phyloP scores from a whole-genome alignment of 1,284 basidiomycete species.

The Melampsora americana region DNA sequence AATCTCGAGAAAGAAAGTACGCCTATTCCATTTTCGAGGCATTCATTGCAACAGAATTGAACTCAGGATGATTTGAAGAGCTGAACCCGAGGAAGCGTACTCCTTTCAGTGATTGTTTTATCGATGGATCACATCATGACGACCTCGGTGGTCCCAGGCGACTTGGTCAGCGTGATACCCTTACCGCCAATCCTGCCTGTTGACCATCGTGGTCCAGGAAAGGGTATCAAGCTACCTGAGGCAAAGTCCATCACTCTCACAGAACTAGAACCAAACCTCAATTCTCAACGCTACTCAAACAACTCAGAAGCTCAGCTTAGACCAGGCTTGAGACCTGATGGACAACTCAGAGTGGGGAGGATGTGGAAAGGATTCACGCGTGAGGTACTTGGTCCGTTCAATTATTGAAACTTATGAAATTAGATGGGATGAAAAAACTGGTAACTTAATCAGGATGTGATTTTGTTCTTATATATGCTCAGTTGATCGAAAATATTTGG shows the following conservation, averaged over 20 bases:
- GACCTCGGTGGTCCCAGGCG: neutral
- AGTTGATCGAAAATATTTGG: conserved; percentile 39
- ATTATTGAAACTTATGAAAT: neutral
- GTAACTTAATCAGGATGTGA: neutral
- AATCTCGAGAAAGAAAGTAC: conserved; percentile 5
- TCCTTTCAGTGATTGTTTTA: conserved; percentile 6
- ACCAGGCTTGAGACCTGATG: neutral
- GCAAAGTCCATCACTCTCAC: conserved; percentile 9
- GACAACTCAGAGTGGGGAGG: neutral
- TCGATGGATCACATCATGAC: conserved; percentile 20
- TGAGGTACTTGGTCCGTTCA: conserved; percentile 28
- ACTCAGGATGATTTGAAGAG: no score
- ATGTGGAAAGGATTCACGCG: conserved; percentile 19
- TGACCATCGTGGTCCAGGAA: conserved; percentile 27
- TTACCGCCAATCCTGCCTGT: conserved; percentile 17
- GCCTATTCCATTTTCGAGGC: neutral
- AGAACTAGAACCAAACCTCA: neutral
- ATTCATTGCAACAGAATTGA: no score
- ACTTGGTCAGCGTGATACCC: conserved; percentile 10
- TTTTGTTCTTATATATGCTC: neutral
- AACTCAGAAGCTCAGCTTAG: neutral
- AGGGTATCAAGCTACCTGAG: conserved; percentile 26
- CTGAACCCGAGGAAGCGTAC: no score
- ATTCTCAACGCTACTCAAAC: neutral
- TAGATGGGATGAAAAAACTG: neutral